These are phyloP conservation scores for Aristolochia contorta DNA, from an alignment of 164 flowering plant genomes.

Conservation along the genomic window DNA sequence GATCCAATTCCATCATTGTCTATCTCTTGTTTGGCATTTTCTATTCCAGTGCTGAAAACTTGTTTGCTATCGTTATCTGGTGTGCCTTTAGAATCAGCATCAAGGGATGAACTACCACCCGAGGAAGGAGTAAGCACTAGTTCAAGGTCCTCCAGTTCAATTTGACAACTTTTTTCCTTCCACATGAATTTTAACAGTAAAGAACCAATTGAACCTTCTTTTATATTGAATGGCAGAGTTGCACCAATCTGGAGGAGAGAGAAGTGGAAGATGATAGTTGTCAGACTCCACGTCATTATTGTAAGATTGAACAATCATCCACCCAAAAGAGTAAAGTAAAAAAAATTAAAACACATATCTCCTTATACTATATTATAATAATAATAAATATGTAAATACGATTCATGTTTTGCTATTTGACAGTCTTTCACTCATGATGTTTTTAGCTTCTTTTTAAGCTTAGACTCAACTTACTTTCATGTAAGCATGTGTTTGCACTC, in stretches of 20 bases:
- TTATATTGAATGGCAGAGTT: conserved; percentile 35
- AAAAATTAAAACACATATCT: background rate
- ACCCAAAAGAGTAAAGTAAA: background rate
- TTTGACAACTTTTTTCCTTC: conserved; percentile 58
- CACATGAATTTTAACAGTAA: conserved; percentile 62
- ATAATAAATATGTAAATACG: background rate
- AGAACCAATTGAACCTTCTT: conserved; percentile 87
- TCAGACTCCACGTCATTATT: background rate
- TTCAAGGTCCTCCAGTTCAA: conserved; percentile 87
- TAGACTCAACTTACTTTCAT: background rate
- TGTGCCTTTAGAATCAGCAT: conserved; percentile 14
- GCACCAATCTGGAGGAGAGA: conserved; percentile 47
- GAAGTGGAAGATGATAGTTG: background rate
- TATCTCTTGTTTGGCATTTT: conserved; percentile 25
- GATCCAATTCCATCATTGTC: conserved; percentile 17
- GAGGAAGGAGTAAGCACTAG: conserved; percentile 47
- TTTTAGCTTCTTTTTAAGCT: background rate
- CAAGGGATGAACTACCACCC: conserved; percentile 10
- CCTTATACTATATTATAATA: background rate
- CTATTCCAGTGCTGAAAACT: conserved; percentile 10
- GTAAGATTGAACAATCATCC: background rate
- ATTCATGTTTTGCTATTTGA: background rate
- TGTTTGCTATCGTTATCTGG: conserved; percentile 18
- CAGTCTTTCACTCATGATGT: background rate
- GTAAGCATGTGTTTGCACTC: background rate